These are phyloP conservation scores for Priceomyces carsonii DNA, from an alignment of 805 yeast genomes.

Conservation along the genomic window DNA sequence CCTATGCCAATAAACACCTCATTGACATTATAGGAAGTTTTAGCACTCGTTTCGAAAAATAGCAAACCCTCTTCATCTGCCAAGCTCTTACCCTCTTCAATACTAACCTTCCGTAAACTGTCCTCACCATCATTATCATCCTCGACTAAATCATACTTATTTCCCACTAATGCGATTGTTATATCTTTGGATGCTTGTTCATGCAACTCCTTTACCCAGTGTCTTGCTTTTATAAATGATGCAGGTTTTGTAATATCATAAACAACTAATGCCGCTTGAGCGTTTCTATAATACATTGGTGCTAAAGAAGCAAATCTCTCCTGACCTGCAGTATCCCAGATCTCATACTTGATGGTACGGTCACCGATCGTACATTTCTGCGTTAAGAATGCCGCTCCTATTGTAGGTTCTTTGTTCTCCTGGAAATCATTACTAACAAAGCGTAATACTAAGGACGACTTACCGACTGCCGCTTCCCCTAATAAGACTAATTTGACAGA, in stretches of 20 bases:
- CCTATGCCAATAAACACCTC: conserved; percentile 92
- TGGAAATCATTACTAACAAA: conserved; percentile 95
- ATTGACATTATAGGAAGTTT: conserved; percentile 83
- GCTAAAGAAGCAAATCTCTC: conserved; percentile 95
- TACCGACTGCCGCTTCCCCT: conserved; percentile 99
- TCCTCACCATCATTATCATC: conserved; percentile 51
- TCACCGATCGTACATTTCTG: conserved; percentile 89
- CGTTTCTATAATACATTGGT: conserved; percentile 96
- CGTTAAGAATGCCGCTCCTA: conserved; percentile 96
- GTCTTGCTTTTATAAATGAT: conserved; percentile 92
- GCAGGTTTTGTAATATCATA: conserved; percentile 95
- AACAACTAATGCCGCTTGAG: conserved; percentile 95
- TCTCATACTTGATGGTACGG: conserved; percentile 85
- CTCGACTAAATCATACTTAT: conserved; percentile 79
- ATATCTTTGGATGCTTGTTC: conserved; percentile 94
- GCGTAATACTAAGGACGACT: conserved; percentile 86
- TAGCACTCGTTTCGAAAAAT: conserved; percentile 94
- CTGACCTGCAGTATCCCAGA: conserved; percentile 98
- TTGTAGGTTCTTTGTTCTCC: conserved; percentile 96
- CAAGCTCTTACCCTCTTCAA: conserved; percentile 81
- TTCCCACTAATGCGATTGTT: conserved; percentile 91
- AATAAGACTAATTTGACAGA: conserved; percentile 86
- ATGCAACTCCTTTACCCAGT: conserved; percentile 95
- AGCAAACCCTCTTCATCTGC: conserved; percentile 90
- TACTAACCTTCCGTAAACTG: conserved; percentile 70